Percentiles rank a stretch among this genome's conserved stretches.
Conservation (phyloP, 768 basidiomycete species). For the Fomitopsis serialis region DNA sequence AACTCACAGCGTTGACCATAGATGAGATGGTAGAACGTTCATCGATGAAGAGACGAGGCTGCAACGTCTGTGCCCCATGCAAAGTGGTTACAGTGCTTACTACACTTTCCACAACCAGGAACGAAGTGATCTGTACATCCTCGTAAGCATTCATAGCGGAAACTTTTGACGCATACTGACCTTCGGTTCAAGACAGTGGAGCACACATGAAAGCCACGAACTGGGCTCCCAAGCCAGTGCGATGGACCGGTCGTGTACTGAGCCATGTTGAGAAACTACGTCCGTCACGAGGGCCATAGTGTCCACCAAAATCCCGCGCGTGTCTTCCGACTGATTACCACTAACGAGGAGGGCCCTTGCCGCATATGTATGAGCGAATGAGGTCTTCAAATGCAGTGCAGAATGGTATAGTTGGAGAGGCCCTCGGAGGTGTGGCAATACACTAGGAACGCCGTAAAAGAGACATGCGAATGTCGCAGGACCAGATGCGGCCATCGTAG, state of each 20-base stretch:
- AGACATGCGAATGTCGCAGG: conserved; percentile 47
- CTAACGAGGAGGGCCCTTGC: conserved; percentile 26
- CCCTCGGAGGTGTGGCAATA: not conserved
- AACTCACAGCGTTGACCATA: conserved; percentile 49
- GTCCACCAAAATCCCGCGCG: conserved; percentile 49
- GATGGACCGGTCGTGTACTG: conserved; percentile 22
- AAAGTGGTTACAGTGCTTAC: conserved; percentile 52
- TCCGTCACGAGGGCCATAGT: conserved; percentile 46
- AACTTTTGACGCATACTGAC: conserved; percentile 27
- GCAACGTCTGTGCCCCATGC: conserved; percentile 42
- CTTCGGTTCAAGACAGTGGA: conserved; percentile 51
- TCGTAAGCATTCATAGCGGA: not conserved
- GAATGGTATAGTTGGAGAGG: conserved; percentile 43
- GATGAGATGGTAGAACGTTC: conserved; percentile 49
- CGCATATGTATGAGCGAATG: conserved; percentile 12
- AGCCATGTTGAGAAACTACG: conserved; percentile 40
- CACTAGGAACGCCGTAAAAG: conserved; percentile 47
- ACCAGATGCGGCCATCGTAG: not conserved
- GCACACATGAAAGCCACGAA: conserved; percentile 54
- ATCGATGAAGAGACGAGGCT: conserved; percentile 51
- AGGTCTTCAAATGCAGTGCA: conserved; percentile 52
- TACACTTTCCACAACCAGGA: conserved; percentile 61
- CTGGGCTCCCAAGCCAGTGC: conserved; percentile 55
- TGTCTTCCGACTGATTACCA: conserved; percentile 23
- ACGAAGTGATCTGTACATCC: conserved; percentile 46